These are phyloP conservation scores for Diphasiastrum complanatum DNA, from an alignment of 83 land plant genomes.

Conservation along the genomic window DNA sequence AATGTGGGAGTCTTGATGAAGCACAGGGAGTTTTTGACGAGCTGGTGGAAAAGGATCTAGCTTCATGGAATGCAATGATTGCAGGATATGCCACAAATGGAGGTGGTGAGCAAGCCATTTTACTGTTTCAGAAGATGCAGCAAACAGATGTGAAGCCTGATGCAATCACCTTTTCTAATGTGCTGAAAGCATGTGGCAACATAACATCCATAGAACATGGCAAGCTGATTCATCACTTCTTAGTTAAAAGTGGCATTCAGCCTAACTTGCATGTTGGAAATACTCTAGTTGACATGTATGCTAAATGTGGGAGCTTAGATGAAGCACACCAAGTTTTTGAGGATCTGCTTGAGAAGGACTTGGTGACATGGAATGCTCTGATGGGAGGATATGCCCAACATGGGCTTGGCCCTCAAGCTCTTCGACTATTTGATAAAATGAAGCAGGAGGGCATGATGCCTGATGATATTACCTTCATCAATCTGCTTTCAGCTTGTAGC, in stretches of 20 bases:
- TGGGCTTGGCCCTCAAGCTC: slow-evolving; percentile 20
- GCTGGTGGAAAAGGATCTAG: slow-evolving; percentile 16
- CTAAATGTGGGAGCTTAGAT: no score
- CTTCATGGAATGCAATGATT: slow-evolving; percentile 33
- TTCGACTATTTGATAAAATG: slow-evolving; percentile 15
- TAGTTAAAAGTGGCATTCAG: not conserved
- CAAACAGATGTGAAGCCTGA: not conserved
- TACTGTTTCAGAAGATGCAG: not conserved
- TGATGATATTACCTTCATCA: slow-evolving; percentile 23
- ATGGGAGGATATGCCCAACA: slow-evolving; percentile 35
- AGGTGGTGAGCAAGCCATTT: not conserved
- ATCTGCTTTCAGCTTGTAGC: slow-evolving; percentile 30
- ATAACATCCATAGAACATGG: slow-evolving; percentile 1
- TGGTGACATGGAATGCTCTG: no score
- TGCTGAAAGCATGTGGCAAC: not conserved
- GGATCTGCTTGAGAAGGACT: no score
- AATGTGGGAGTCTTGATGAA: slow-evolving; percentile 37
- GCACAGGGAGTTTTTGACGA: slow-evolving; percentile 12
- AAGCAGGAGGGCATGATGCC: slow-evolving; percentile 6
- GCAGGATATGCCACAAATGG: slow-evolving; percentile 3
- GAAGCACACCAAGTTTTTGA: no score
- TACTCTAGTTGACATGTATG: slow-evolving; percentile 6
- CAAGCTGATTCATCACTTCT: not conserved
- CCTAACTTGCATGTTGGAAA: not conserved
- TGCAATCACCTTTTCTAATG: not conserved